Percentiles rank a stretch among this genome's conserved stretches.
phyloP scores from a whole-genome alignment of 2,329 filamentous ascomycete species.

The Cladophialophora carrionii region DNA sequence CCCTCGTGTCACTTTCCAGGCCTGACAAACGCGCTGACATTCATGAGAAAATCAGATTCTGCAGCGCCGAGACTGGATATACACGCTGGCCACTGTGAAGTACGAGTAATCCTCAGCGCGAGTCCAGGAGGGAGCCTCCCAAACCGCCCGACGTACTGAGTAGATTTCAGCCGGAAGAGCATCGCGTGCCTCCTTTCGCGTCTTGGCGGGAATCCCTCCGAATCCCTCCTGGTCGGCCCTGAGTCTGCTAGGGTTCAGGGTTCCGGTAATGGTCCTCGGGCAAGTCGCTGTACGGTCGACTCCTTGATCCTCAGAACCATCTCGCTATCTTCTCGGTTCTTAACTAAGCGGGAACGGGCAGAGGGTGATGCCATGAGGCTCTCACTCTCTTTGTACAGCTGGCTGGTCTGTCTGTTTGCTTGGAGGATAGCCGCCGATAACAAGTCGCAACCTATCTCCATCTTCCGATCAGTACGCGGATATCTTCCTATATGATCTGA shows the following conservation, averaged over 20 bases:
- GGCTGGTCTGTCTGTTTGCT: constrained; percentile 37
- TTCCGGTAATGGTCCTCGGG: constrained; percentile 1
- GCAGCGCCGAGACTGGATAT: background rate
- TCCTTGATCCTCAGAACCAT: background rate
- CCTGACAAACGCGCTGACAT: constrained; percentile 4
- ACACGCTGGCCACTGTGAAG: background rate
- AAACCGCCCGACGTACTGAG: background rate
- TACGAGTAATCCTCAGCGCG: background rate
- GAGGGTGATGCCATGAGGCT: constrained; percentile 21
- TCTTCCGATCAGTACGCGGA: constrained; percentile 46
- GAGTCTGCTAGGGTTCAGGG: background rate
- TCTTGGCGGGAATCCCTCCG: constrained; percentile 13
- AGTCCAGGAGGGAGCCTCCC: background rate
- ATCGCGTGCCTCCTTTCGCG: constrained; percentile 15
- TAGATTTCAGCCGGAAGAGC: constrained; percentile 3
- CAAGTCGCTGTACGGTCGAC: background rate
- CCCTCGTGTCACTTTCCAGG: constrained; percentile 20
- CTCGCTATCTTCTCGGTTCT: constrained; percentile 15
- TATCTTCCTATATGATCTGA: background rate
- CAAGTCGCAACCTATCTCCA: constrained; percentile 38
- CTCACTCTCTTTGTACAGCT: constrained; percentile 21
- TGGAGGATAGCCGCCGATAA: constrained; percentile 40
- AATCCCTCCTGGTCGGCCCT: background rate
- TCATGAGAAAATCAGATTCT: background rate
- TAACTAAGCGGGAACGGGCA: constrained; percentile 10